These are phyloP conservation scores for Elasticomyces elasticus DNA, from an alignment of 495 filamentous ascomycete genomes.

Conservation along the genomic window DNA sequence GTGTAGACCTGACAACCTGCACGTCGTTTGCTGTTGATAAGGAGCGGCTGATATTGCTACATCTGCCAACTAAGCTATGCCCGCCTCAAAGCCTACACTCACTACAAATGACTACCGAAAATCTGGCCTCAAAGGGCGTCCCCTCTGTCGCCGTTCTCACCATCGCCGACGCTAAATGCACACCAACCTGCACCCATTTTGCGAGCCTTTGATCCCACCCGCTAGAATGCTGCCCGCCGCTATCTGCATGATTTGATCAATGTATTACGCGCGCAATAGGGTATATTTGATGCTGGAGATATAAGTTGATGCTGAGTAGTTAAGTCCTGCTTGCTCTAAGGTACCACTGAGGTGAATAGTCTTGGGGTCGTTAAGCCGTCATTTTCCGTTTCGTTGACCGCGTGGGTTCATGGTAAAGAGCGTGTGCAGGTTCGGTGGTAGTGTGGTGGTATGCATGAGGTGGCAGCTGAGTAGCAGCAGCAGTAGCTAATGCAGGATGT, in stretches of 20 bases:
- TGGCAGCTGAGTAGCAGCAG: neutral
- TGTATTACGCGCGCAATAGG: neutral
- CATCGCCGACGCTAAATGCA: conserved; percentile 18
- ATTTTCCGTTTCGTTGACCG: conserved; percentile 3
- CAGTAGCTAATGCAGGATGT: conserved; percentile 3
- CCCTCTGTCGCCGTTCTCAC: neutral
- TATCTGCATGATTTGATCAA: neutral
- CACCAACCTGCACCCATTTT: neutral
- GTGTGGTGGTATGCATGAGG: neutral
- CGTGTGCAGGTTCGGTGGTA: conserved; percentile 3
- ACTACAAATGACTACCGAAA: conserved; percentile 2
- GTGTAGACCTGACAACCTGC: no score
- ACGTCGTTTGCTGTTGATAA: no score
- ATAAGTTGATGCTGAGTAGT: conserved; percentile 14
- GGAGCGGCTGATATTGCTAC: neutral
- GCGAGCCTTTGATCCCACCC: neutral
- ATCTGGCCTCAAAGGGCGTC: neutral
- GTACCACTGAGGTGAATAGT: conserved; percentile 25
- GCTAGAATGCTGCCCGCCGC: conserved; percentile 2
- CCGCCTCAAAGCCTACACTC: neutral
- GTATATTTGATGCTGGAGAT: conserved; percentile 12
- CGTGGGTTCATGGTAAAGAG: conserved; percentile 2
- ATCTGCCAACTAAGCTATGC: neutral
- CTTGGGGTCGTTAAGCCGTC: conserved; percentile 17
- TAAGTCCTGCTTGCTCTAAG: conserved; percentile 15